These are phyloP conservation scores for Leccinum longicurvipes DNA, from an alignment of 768 basidiomycete species.

Conservation along the genomic window DNA sequence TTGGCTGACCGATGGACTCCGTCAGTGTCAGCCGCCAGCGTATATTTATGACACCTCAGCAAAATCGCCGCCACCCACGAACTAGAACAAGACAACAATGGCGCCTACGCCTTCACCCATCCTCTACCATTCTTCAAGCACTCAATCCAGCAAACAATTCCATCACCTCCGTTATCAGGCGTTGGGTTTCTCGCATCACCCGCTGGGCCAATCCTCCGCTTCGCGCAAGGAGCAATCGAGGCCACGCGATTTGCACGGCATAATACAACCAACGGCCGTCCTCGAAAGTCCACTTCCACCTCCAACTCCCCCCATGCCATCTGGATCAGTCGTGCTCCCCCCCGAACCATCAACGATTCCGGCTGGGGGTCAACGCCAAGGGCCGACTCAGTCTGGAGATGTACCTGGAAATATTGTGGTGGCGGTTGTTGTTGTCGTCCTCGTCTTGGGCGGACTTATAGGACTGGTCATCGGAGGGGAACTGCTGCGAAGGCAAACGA, in stretches of 20 bases:
- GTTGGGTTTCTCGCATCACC: conserved; percentile 2
- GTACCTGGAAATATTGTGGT: conserved; percentile 21
- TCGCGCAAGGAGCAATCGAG: not conserved
- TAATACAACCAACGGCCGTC: conserved; percentile 7
- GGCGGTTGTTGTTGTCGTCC: conserved; percentile 20
- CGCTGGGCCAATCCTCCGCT: not conserved
- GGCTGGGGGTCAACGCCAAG: not conserved
- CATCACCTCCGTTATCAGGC: conserved; percentile 18
- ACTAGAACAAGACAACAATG: conserved; percentile 13
- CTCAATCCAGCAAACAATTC: conserved; percentile 5
- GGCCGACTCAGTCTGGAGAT: conserved; percentile 2
- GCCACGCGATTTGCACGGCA: conserved; percentile 7
- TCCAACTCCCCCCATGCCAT: conserved; percentile 1
- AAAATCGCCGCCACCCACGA: not conserved
- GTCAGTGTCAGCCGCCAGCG: conserved; percentile 23
- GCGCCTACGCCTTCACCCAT: conserved; percentile 18
- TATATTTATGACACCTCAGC: conserved; percentile 21
- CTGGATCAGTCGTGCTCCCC: conserved; percentile 2
- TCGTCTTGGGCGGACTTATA: conserved; percentile 28
- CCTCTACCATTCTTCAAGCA: not conserved
- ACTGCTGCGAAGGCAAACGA: conserved; percentile 21
- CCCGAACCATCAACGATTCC: conserved; percentile 8
- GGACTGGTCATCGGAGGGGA: conserved; percentile 27
- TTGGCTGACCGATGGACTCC: conserved; percentile 15
- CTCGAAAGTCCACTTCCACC: conserved; percentile 3